These are phyloP conservation scores for Actinomortierella ambigua DNA, from an alignment of 371 early-diverging fungal species.

Conservation along the genomic window DNA sequence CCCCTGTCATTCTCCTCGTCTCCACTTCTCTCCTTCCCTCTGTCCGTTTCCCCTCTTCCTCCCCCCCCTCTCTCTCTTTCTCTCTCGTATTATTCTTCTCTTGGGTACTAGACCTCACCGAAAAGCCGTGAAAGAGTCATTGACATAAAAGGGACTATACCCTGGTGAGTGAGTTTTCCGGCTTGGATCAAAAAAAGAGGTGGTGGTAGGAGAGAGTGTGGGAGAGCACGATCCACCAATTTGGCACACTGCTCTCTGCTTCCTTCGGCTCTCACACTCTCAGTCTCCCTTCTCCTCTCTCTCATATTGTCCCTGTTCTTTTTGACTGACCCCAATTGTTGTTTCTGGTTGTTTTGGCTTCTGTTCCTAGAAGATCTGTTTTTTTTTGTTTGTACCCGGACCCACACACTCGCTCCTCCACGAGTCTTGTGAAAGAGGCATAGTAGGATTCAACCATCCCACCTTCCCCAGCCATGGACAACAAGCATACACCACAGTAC, in stretches of 20 bases:
- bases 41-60: background rate
- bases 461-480: background rate
- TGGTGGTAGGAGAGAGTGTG: background rate
- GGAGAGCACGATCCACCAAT: slow-evolving; percentile 3
- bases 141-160: background rate
- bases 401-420: background rate
- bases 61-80: background rate
- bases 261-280: background rate
- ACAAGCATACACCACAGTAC: slow-evolving; percentile 3
- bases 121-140: background rate
- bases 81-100: background rate
- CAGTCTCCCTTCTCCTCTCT: background rate
- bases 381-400: background rate
- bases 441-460: no score
- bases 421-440: background rate
- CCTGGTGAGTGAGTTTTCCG: background rate
- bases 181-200: background rate
- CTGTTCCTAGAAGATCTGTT: background rate
- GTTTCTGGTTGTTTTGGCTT: background rate
- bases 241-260: background rate
- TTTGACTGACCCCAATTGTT: background rate
- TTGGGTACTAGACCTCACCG: background rate
- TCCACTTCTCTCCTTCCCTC: background rate
- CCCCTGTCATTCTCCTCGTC: background rate
- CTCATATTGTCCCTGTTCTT: no score